Conservation (phyloP, 257 asterid species). For the Galeopsis tetrahit region DNA sequence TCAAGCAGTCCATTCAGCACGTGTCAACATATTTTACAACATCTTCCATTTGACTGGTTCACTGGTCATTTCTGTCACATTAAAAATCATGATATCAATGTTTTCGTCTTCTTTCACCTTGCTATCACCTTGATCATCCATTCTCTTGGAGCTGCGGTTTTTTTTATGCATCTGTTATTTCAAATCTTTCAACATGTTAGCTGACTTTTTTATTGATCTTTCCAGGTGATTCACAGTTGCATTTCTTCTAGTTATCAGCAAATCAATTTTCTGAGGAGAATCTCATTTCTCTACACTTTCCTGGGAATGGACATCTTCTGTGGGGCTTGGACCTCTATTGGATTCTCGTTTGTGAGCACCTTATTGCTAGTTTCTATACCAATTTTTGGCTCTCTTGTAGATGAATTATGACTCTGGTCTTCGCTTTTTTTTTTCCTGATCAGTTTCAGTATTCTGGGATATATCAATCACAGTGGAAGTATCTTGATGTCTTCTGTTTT, state of each 20-base stretch:
- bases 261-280: constrained; percentile 48
- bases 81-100: constrained; percentile 22
- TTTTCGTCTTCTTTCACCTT: constrained; percentile 34
- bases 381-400: constrained; percentile 28
- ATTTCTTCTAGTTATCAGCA: constrained; percentile 41
- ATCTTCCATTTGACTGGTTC: constrained; percentile 54
- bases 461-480: constrained; percentile 23
- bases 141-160: too few species aligned
- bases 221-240: constrained; percentile 32
- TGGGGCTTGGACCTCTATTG: constrained; percentile 36
- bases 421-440: constrained; percentile 36
- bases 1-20: constrained; percentile 72
- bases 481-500: constrained; percentile 33
- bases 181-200: constrained; percentile 46
- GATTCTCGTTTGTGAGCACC: constrained; percentile 37
- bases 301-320: constrained; percentile 36
- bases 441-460: constrained; percentile 20
- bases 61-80: constrained; percentile 33
- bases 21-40: constrained; percentile 65
- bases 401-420: too few species aligned
- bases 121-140: constrained; percentile 36
- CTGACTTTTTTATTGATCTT: constrained; percentile 41
- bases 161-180: constrained; percentile 49
- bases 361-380: constrained; percentile 24
- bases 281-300: constrained; percentile 45